phyloP scores from a whole-genome alignment of 192 early-diverging fungal genomes.

The Coemansia sp. region DNA sequence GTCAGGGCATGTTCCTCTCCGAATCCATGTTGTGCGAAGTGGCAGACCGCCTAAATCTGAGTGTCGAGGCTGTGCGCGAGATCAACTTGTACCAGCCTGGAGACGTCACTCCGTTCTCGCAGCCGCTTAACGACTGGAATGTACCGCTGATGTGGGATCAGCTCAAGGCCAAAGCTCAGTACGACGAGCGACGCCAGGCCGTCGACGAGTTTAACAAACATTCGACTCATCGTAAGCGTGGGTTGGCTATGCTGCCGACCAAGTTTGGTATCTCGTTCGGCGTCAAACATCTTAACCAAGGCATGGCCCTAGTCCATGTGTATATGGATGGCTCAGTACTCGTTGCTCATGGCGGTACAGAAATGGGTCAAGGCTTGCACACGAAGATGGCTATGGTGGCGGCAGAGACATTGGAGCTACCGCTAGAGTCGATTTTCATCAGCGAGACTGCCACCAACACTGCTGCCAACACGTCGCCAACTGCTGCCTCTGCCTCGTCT shows the following conservation, averaged over 20 bases:
- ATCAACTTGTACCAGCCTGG: constrained; percentile 74
- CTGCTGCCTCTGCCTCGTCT: constrained; percentile 80
- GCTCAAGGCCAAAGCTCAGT: constrained; percentile 61
- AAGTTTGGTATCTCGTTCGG: constrained; percentile 87
- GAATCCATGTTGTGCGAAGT: constrained; percentile 81
- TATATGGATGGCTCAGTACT: constrained; percentile 86
- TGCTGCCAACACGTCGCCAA: constrained; percentile 79
- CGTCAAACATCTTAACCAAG: constrained; percentile 80
- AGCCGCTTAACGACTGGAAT: constrained; percentile 67
- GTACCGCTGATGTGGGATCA: constrained; percentile 71
- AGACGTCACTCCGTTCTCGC: constrained; percentile 72
- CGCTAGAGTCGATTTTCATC: constrained; percentile 67
- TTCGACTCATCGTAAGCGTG: constrained; percentile 79
- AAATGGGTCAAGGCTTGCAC: constrained; percentile 92
- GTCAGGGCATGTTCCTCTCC: constrained; percentile 83
- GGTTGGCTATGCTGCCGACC: constrained; percentile 77
- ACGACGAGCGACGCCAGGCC: constrained; percentile 54
- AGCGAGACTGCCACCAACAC: constrained; percentile 78
- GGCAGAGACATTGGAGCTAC: constrained; percentile 74
- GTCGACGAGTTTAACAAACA: constrained; percentile 70
- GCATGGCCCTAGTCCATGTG: constrained; percentile 80
- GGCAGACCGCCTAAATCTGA: constrained; percentile 67
- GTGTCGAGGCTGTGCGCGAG: constrained; percentile 65
- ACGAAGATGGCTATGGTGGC: constrained; percentile 89
- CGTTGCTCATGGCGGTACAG: constrained; percentile 83